Conservation (phyloP, 208 protist genomes). For the Wallacemonas sp. region DNA sequence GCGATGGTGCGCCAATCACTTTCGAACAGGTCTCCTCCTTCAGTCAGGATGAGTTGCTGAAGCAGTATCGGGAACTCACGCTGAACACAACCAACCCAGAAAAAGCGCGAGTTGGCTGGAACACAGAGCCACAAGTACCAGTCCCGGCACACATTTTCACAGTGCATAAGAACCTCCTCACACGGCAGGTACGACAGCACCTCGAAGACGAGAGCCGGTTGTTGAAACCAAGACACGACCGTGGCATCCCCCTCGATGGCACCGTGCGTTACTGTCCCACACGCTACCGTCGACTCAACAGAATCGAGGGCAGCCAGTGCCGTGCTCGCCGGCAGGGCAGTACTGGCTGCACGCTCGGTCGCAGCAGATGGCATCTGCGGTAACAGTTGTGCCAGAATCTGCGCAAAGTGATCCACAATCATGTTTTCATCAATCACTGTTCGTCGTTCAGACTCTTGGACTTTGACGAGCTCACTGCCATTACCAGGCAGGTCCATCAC, state of each 20-base stretch:
- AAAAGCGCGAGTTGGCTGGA: constrained; percentile 44
- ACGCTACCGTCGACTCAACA: too few species aligned
- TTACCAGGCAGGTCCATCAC: constrained; percentile 37
- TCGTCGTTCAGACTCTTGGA: constrained; percentile 36
- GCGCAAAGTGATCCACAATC: constrained; percentile 49
- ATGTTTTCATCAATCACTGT: constrained; percentile 47
- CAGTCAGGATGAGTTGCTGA: constrained; percentile 29
- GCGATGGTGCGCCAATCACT: constrained; percentile 75
- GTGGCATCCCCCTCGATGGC: too few species aligned
- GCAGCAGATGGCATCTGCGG: not conserved
- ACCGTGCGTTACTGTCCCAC: too few species aligned
- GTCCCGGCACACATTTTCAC: constrained; percentile 59
- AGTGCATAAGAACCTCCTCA: constrained; percentile 47
- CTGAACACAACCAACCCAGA: constrained; percentile 74
- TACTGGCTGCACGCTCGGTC: too few species aligned
- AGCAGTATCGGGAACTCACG: constrained; percentile 69
- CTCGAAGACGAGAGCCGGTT: constrained; percentile 39
- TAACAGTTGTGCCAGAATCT: constrained; percentile 30
- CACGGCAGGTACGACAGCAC: constrained; percentile 66
- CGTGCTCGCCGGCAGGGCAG: too few species aligned
- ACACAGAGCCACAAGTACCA: constrained; percentile 68
- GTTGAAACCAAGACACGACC: constrained; percentile 25
- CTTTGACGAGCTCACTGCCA: constrained; percentile 4
- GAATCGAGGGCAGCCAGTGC: too few species aligned
- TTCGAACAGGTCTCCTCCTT: constrained; percentile 41